Evolutionary conservation across 2,329 filamentous ascomycete species (phyloP), one percentile per base, ranked within the genome.

Genomic region (Dothiorella sarmentorum): DNA sequence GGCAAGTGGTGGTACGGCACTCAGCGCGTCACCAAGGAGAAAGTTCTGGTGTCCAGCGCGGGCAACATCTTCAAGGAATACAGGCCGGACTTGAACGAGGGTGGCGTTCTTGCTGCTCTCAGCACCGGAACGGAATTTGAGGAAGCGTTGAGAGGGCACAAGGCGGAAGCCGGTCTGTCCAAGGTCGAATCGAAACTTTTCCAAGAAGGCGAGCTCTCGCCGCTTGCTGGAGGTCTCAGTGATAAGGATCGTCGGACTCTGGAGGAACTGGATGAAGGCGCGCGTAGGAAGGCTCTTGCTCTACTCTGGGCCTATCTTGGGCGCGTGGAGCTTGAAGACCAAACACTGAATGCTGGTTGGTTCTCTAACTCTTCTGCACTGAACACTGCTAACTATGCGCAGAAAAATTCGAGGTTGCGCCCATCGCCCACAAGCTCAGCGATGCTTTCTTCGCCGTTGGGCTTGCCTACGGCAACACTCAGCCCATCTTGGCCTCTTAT

Each of bases 1-100:
- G 94, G 94, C 47, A 91, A 89, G 60, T 99, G 94, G 94, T 99
- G 94, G 94, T 99, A 99, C 71, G 94, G 95, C 61, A 95, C 91
- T 31, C 93, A 96, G 74, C 85, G 87, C 67, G 85, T 90, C 75
- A 97, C 94, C 35, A 95, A 93, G 77, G 95, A 99, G 75, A 91
- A 90, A 66, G 89, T 97, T 24, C 81, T 96, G 58, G 88, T 97
- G 71, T 90, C 94, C 71, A 97, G 90, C 74, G 92, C 95, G 66
- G 95, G 95, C 73, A 92, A 91, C 64, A 83, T 99, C 60, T 97
- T 99, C 82, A 88, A 87, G 66, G 91, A 96, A 69, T 99, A 95
- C 76, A 86, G 90, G 63, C 92, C 96, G 57, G 84, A 85, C 63
- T 88, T 94, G 63, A 85, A 90, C 62, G 87, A 90, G 67, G 88